Conservation (phyloP, 164 flowering plant species). For the Platanus orientalis region DNA sequence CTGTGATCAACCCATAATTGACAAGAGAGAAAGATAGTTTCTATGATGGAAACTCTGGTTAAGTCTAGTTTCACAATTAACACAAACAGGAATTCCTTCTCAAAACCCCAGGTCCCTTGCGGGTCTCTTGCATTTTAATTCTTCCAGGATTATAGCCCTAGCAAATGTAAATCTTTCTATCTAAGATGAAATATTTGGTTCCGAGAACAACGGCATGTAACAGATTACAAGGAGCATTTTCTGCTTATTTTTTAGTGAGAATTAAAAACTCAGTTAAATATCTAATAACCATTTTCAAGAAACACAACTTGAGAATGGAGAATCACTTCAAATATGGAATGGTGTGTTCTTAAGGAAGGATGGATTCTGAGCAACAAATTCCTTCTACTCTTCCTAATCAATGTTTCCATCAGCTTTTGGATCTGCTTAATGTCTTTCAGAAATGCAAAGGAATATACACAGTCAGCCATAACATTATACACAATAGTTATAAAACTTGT, state of each 20-base stretch:
- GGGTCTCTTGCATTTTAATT: too few species aligned
- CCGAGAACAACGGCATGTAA: too few species aligned
- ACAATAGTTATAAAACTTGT: not conserved
- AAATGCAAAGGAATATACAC: not conserved
- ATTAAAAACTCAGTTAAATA: too few species aligned
- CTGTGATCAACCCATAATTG: too few species aligned
- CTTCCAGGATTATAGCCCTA: too few species aligned
- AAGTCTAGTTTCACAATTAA: too few species aligned
- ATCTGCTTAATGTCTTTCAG: conserved; percentile 32
- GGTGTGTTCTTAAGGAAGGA: conserved; percentile 61
- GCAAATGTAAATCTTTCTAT: too few species aligned
- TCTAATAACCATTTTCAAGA: not conserved
- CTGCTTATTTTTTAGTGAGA: not conserved
- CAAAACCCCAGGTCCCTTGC: too few species aligned
- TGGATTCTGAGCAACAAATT: conserved; percentile 50
- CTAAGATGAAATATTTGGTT: too few species aligned
- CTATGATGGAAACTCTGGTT: too few species aligned
- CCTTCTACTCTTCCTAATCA: conserved; percentile 55
- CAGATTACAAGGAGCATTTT: not conserved
- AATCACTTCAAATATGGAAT: conserved; percentile 65
- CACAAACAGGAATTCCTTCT: too few species aligned
- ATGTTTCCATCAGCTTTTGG: conserved; percentile 29
- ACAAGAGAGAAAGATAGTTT: too few species aligned
- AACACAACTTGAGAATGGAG: conserved; percentile 12
- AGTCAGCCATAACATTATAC: not conserved